Evolutionary conservation across 1,284 basidiomycete genomes (phyloP), one percentile per base, ranked within the genome.

Genomic region (Irpex sp.): DNA sequence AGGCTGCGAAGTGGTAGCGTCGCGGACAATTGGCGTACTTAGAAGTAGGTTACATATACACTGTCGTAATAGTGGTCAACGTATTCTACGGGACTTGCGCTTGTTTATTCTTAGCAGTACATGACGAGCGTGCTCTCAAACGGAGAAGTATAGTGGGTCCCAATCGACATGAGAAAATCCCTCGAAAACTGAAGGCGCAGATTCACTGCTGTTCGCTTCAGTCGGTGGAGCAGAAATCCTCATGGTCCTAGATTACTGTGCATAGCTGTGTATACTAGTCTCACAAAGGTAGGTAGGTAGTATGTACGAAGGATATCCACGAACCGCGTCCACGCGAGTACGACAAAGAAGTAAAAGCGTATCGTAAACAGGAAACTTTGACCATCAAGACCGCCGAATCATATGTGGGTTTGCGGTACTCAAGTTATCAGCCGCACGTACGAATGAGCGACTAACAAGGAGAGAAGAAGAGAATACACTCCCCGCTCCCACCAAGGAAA

Each of bases 1-100:
- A 65, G 47, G 60, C 61, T 11, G 17, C 53, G 53, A 55, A 55
- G 31, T 55, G 53, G 53, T 55, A 35, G n/a, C 11, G 19, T 55
- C 6, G 19, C 26, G 9, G 19, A 26, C 26, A n/a, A n/a, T 17
- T 50, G 15, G 13, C 37, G 5, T 19, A 49, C 13, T 11, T 50
- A 46, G 49, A 13, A 50, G 49, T 50, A 50, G n/a, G 3, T 13
- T 50, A 50, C 19, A n/a, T 50, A 50, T 50, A n/a, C 49, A 19
- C 17, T 17, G 17, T 50, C 49, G 17, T 50, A 50, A 50, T 50
- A 17, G 11, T 50, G 15, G 4, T 43, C 15, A 15, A 11, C 19
- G 49, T 17, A 21, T 50, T 21, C 49, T 17, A 50, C 3, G 7
- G 49, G 15, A 50, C 49, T 50, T 21, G 11, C 13, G 11, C 49